Evolutionary conservation across 257 asterid species (phyloP).

Genomic region (Lithospermum erythrorhizon): DNA sequence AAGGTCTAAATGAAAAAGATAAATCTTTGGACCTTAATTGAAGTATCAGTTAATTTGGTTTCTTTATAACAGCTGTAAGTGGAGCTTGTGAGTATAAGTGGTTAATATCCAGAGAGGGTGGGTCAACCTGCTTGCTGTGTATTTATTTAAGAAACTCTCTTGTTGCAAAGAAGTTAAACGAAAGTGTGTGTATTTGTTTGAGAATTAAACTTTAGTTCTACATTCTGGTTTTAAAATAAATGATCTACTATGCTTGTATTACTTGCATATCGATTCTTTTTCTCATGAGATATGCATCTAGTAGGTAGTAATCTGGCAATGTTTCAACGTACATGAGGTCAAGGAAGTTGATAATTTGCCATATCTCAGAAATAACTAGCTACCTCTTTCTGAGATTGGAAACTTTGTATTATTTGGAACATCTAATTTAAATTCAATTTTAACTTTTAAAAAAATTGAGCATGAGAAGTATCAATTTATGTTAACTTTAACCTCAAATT

Average conservation of each 20-base stretch:
- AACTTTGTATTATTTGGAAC: no score
- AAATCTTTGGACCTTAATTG: constrained; percentile 20
- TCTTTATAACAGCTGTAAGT: constrained; percentile 34
- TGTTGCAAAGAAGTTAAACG: background rate
- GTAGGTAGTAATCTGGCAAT: background rate
- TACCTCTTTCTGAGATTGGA: no score
- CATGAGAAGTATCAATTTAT: no score
- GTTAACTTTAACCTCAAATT: no score
- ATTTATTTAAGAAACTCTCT: background rate
- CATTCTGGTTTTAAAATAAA: constrained; percentile 13
- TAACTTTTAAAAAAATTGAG: no score
- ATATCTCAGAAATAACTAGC: no score
- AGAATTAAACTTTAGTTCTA: background rate
- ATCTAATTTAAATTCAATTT: no score
- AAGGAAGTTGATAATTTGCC: no score
- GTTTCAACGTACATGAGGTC: no score
- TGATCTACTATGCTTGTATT: constrained; percentile 7
- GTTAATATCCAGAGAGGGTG: constrained; percentile 64
- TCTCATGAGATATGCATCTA: background rate
- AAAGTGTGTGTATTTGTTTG: constrained; percentile 3
- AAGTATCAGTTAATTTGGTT: constrained; percentile 10
- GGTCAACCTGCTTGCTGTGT: constrained; percentile 89
- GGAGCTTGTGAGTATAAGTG: constrained; percentile 55
- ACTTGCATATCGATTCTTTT: no score
- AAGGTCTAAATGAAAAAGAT: background rate